These are phyloP conservation scores for Lipomyces orientalis DNA, from an alignment of 805 yeast species.

Conservation along the genomic window DNA sequence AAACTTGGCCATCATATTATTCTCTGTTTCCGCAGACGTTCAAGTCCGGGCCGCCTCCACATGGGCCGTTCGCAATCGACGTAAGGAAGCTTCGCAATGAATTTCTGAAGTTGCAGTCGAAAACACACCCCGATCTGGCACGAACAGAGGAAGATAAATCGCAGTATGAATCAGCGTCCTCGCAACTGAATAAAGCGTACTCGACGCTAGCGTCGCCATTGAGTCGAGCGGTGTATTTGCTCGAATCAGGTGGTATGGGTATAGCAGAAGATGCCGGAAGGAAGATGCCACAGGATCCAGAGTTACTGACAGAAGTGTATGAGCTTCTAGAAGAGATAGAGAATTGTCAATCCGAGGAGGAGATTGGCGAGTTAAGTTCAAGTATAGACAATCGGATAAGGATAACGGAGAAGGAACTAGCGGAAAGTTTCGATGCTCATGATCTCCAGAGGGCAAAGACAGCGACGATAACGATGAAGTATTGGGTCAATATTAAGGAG, in stretches of 20 bases:
- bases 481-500: conserved; percentile 78
- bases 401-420: conserved; percentile 53
- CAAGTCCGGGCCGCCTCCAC: conserved; percentile 67
- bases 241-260: conserved; percentile 55
- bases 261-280: conserved; percentile 59
- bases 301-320: conserved; percentile 72
- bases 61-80: conserved; percentile 64
- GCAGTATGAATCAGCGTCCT: conserved; percentile 49
- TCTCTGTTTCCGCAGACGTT: conserved; percentile 77
- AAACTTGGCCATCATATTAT: conserved; percentile 51
- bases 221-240: conserved; percentile 66
- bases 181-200: conserved; percentile 78
- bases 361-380: conserved; percentile 56
- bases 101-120: conserved; percentile 72
- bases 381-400: conserved; percentile 66
- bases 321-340: conserved; percentile 86
- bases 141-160: conserved; percentile 41
- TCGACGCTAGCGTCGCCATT: conserved; percentile 72
- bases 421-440: conserved; percentile 52
- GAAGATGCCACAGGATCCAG: conserved; percentile 55
- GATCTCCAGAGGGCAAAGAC: conserved; percentile 65
- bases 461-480: conserved; percentile 74
- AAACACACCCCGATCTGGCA: conserved; percentile 79
- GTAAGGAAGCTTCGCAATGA: conserved; percentile 67
- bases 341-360: conserved; percentile 63